Evolutionary conservation across 192 early-diverging fungal species (phyloP).

Genomic region (Allomyces arbusculus): DNA sequence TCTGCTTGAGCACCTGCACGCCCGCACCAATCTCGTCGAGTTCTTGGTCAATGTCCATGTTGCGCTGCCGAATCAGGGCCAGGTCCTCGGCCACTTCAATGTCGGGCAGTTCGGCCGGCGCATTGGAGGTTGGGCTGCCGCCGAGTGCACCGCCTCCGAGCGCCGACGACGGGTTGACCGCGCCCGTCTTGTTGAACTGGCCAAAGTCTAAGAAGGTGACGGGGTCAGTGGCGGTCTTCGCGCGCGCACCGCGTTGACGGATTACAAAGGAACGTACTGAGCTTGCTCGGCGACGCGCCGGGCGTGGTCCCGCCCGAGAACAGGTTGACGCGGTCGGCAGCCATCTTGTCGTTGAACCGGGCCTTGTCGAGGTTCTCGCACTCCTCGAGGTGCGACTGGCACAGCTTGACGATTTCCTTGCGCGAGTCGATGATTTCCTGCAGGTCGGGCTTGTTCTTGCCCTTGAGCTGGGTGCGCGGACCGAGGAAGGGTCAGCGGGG

Average conservation of each 20-base stretch:
- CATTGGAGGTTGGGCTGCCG: background rate
- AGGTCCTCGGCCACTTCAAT: constrained; percentile 43
- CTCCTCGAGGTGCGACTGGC: constrained; percentile 33
- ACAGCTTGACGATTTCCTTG: constrained; percentile 28
- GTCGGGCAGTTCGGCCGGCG: constrained; percentile 23
- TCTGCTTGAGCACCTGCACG: constrained; percentile 24
- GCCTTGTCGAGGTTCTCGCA: constrained; percentile 35
- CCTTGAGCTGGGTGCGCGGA: background rate
- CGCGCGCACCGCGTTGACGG: no score
- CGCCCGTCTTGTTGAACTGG: no score
- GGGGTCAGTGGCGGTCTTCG: background rate
- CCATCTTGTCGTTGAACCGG: constrained; percentile 21
- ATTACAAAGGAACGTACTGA: background rate
- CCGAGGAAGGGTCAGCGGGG: no score
- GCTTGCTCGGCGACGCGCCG: constrained; percentile 11
- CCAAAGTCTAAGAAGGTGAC: background rate
- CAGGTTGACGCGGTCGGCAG: constrained; percentile 19
- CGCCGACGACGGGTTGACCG: background rate
- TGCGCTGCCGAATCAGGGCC: constrained; percentile 25
- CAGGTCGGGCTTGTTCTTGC: background rate
- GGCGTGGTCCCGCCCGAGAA: constrained; percentile 5
- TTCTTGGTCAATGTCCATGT: constrained; percentile 33
- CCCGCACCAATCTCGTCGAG: constrained; percentile 26
- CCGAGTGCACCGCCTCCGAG: background rate
- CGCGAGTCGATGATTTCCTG: constrained; percentile 17